phyloP scores from a whole-genome alignment of 768 basidiomycete species.

The Panaeolus papilionaceus region DNA sequence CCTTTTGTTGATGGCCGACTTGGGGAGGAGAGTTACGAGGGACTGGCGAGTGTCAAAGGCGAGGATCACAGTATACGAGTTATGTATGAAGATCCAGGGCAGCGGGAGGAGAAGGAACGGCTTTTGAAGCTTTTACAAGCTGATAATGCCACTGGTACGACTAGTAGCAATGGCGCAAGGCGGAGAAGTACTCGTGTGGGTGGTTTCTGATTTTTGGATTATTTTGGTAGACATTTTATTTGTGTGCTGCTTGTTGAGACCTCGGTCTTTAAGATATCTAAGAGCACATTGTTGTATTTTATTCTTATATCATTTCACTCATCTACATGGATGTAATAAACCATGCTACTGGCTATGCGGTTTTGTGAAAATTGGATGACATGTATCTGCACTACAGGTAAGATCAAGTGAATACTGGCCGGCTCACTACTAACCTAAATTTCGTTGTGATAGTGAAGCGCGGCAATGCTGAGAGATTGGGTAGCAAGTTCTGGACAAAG shows the following conservation, averaged over 20 bases:
- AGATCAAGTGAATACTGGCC: no score
- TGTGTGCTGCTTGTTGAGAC: background rate
- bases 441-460: background rate
- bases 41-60: background rate
- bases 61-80: conserved; percentile 59
- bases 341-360: no score
- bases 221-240: background rate
- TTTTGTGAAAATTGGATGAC: no score
- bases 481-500: background rate
- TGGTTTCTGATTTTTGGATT: background rate
- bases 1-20: background rate
- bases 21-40: background rate
- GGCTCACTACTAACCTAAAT: background rate
- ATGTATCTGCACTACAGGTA: no score
- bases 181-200: conserved; percentile 4
- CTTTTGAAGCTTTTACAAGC: conserved; percentile 60
- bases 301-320: background rate
- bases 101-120: conserved; percentile 61
- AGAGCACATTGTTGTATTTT: background rate
- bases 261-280: background rate
- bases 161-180: background rate
- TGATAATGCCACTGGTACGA: background rate
- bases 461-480: background rate
- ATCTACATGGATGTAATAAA: no score
- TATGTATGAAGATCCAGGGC: conserved; percentile 71